phyloP scores from a whole-genome alignment of 2,329 filamentous ascomycete species.

The Colletotrichum navitas region DNA sequence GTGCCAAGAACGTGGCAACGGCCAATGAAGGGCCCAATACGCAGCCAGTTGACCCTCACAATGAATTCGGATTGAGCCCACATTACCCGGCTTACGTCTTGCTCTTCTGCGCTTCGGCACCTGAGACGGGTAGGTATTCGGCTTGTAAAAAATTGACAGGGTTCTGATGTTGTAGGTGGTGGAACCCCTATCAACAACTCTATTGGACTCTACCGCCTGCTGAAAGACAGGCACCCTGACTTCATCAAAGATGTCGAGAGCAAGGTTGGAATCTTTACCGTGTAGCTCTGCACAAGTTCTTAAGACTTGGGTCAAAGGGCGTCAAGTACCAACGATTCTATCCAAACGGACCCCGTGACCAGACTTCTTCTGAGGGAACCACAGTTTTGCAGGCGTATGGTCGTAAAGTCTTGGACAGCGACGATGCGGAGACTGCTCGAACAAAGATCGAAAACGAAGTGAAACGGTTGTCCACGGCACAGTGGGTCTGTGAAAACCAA shows the following conservation, averaged over 20 bases:
- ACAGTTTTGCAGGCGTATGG: conserved; percentile 46
- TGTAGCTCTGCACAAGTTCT: background rate
- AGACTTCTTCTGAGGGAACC: conserved; percentile 44
- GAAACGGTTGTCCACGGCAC: conserved; percentile 44
- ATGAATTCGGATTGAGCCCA: conserved; percentile 46
- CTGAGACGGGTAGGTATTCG: conserved; percentile 43
- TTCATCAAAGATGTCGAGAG: conserved; percentile 44
- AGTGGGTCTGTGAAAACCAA: conserved; percentile 45
- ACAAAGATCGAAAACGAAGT: conserved; percentile 44
- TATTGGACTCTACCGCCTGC: conserved; percentile 43
- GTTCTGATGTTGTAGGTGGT: conserved; percentile 36
- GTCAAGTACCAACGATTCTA: conserved; percentile 46
- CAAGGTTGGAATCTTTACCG: conserved; percentile 35
- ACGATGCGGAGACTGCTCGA: conserved; percentile 43
- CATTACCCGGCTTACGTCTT: conserved; percentile 47
- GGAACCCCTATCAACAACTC: conserved; percentile 47
- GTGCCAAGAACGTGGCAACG: conserved; percentile 47
- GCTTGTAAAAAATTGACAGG: background rate
- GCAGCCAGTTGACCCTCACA: conserved; percentile 45
- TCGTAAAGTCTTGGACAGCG: conserved; percentile 42
- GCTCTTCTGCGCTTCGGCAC: conserved; percentile 45
- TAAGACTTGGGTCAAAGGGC: conserved; percentile 27
- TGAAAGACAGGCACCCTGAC: conserved; percentile 41
- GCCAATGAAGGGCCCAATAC: conserved; percentile 48
- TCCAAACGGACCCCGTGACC: conserved; percentile 43